phyloP scores from a whole-genome alignment of 1,139 yeast species.

The Yarrowia galli region DNA sequence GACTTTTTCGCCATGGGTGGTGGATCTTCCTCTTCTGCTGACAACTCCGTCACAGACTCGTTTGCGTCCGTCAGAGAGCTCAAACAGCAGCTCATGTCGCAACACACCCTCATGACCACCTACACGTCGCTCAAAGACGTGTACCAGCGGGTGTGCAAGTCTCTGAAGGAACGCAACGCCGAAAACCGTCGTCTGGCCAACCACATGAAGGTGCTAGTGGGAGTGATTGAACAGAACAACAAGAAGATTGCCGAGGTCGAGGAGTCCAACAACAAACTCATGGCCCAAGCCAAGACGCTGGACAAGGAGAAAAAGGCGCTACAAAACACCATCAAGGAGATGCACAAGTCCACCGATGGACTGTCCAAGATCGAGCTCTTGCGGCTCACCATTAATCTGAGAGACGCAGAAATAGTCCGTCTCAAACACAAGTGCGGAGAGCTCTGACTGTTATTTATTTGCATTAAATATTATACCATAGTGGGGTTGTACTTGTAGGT shows the following conservation, averaged over 20 bases:
- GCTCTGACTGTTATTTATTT: conserved; percentile 36
- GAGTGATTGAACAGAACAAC: conserved; percentile 27
- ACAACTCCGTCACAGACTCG: conserved; percentile 28
- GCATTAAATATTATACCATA: conserved; percentile 24
- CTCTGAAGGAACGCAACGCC: conserved; percentile 41
- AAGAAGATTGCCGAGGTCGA: conserved; percentile 21
- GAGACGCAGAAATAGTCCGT: conserved; percentile 36
- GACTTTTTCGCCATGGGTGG: conserved; percentile 15
- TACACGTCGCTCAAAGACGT: conserved; percentile 42
- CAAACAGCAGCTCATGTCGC: conserved; percentile 41
- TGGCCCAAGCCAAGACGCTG: conserved; percentile 17
- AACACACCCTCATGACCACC: conserved; percentile 42
- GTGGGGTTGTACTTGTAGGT: too few species aligned
- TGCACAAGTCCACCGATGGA: conserved; percentile 39
- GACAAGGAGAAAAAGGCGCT: conserved; percentile 34
- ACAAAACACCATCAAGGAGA: conserved; percentile 32
- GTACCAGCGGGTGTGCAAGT: conserved; percentile 41
- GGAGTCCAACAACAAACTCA: conserved; percentile 10
- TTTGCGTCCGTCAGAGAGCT: conserved; percentile 41
- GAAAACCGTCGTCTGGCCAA: conserved; percentile 41
- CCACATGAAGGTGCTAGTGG: conserved; percentile 40
- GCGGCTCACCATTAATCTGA: conserved; percentile 29
- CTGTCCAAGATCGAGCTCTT: conserved; percentile 37
- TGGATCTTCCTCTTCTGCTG: conserved; percentile 41
- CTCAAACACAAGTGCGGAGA: conserved; percentile 38